A percentile compares a stretch with the other conserved stretches of the same genome.
phyloP scores from a whole-genome alignment of 805 yeast species.

The Candida sphagnicola region DNA sequence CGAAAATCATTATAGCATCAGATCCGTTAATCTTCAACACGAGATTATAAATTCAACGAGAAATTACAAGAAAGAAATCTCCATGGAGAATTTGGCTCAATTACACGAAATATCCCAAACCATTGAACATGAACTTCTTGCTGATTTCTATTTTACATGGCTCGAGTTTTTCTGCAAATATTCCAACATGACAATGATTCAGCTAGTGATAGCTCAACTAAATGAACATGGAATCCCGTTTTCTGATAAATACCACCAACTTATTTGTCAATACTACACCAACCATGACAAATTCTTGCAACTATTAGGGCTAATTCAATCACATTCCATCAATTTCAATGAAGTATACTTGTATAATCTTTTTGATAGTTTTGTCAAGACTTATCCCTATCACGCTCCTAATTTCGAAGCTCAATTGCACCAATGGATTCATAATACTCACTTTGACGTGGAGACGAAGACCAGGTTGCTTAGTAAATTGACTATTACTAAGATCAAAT shows the following conservation, averaged over 20 bases:
- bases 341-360: constrained; percentile 16
- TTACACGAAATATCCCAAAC: constrained; percentile 15
- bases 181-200: constrained; percentile 24
- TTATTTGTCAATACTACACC: constrained; percentile 23
- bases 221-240: constrained; percentile 18
- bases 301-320: constrained; percentile 21
- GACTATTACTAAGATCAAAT: constrained; percentile 16
- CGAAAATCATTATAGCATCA: constrained; percentile 20
- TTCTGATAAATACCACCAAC: constrained; percentile 16
- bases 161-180: constrained; percentile 25
- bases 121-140: constrained; percentile 10
- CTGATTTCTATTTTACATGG: constrained; percentile 24
- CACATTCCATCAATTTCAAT: constrained; percentile 16
- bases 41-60: constrained; percentile 20
- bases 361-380: constrained; percentile 27
- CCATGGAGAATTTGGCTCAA: constrained; percentile 18
- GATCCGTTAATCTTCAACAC: constrained; percentile 18
- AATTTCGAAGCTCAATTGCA: constrained; percentile 6
- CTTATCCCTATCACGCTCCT: constrained; percentile 29
- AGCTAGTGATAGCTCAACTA: constrained; percentile 22
- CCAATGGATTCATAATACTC: constrained; percentile 10
- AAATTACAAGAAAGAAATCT: constrained; percentile 20
- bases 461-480: constrained; percentile 11
- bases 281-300: constrained; percentile 25
- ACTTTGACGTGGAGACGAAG: constrained; percentile 10